phyloP scores from a whole-genome alignment of 345 rosid genomes.

The Populus tremula region DNA sequence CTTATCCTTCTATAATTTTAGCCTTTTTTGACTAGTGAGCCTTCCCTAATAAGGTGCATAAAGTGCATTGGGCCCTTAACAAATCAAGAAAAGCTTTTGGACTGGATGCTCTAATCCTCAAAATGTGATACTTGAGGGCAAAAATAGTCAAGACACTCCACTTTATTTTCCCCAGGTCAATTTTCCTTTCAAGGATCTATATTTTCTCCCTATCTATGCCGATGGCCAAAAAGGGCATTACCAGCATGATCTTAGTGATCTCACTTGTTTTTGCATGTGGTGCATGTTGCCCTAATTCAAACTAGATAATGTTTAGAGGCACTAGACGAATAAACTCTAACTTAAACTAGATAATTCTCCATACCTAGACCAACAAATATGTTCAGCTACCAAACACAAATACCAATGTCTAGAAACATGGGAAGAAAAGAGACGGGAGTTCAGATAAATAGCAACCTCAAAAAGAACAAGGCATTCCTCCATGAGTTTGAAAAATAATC shows the following conservation, averaged over 20 bases:
- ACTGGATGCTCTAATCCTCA: too few species aligned
- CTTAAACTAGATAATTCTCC: background rate
- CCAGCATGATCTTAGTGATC: too few species aligned
- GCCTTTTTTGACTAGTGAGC: too few species aligned
- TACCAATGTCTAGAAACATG: background rate
- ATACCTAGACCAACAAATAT: background rate
- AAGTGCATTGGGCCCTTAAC: too few species aligned
- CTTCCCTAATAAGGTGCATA: too few species aligned
- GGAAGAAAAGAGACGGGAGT: constrained; percentile 11
- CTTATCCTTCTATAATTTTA: too few species aligned
- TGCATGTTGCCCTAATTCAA: background rate
- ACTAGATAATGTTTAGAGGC: background rate
- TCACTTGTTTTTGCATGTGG: background rate
- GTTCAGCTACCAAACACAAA: background rate
- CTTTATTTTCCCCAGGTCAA: too few species aligned
- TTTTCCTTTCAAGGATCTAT: background rate
- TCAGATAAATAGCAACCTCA: constrained; percentile 57
- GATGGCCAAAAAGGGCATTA: background rate
- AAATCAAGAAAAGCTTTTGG: too few species aligned
- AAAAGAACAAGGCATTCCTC: constrained; percentile 93
- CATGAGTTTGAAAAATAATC: constrained; percentile 94
- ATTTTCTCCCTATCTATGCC: background rate
- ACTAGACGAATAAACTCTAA: background rate
- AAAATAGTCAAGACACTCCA: too few species aligned
- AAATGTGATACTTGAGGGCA: too few species aligned